Base-by-base conservation (phyloP, 768 basidiomycete species). In the Gyrodon lividus region DNA sequence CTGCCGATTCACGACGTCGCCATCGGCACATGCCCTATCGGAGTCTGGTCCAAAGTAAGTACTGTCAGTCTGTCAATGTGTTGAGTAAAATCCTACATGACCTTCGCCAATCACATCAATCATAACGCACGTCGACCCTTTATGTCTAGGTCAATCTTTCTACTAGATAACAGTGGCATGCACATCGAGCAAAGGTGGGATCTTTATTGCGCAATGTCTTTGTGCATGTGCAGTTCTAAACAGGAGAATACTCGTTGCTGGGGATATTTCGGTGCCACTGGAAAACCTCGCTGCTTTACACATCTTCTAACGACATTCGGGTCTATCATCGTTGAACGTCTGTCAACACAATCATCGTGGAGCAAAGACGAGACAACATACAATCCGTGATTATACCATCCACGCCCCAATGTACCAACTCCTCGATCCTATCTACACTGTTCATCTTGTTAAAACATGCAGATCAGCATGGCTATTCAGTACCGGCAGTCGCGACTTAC, bases 381-480 rank as follows among this genome's bases (percentile, higher is more conserved):
- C 77, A 88, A 62, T 92, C 89, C 5, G 87, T 82, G 59, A 92
- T 91, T 50, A 92, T 79, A 0, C 88, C 89, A 64, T 91, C 89
- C 0, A 82, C 83, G 3, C 80, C 80, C 72, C 77, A 78, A 14
- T 74, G 74, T 30, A 84, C 48, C 37, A 91, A 62, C 55, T 83
- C 74, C n/a, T 86, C 81, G 2, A 79, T 77, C 33, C 82, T 71
- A 58, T 79, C 82, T 50, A 87, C 69, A 17, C 74, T 70, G 62
- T 90, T 82, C 52, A 86, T 76, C 86, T 88, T 60, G 6, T 52
- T 26, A 39, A 33, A 13, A 19, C 13, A 16, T 38, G 14, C 41
- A 10, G 17, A n/a, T 58, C 45, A 56, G 40, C 8, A 35, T 39
- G 17, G 14, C 19, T 35, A 39, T 28, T 13, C 48, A 43, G 34